Evolutionary conservation across 257 asterid genomes (phyloP), one percentile per base, ranked within the genome.

Genomic region (Solanum pinnatisectum): DNA sequence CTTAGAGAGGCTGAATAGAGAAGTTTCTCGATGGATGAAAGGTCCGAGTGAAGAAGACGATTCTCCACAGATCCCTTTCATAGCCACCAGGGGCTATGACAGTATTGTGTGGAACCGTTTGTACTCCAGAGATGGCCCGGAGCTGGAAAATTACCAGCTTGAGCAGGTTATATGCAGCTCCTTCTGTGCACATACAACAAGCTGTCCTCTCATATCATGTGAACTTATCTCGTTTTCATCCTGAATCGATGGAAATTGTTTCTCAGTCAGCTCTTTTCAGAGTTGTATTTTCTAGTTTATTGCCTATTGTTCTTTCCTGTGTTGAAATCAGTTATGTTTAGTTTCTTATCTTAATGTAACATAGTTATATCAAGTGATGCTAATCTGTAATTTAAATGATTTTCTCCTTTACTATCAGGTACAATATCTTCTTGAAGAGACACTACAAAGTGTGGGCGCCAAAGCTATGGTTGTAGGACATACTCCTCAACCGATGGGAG

Each of bases 401-500:
- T 49, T 79, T 9, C 22, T 67, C 52, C 67, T 76, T 23, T 3
- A 87, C 85, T 40, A 20, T 84, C 94, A 97, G 99, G 93, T 96
- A 85, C 93, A 94, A 92, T 90, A 94, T 32, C 90, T 94, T 92
- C 96, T 97, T 78, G 92, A 88, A 23, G 94, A 97, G 91, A 95
- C 99, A 33, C 97, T 97, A 88, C 86, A 90, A 91, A 96, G 93
- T 67, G 91, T 94, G 83, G 98, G 95, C 40, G 99, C 97, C 86
- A 95, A 93, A 89, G 98, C 95, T 49, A 97, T 97, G 99, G 98
- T 97, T 86, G 99, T 97, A 22, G 99, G 99, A n/a, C 99, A 97
- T 87, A 96, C 99, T 87, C 98, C 99, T n/a, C 99, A 97, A 89
- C 86, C 93, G 46, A 87, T 90, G 68, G 99, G 99, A 87, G 98